Conservation (phyloP, 306 rosid genomes). For the Prinsepia uniflora region DNA sequence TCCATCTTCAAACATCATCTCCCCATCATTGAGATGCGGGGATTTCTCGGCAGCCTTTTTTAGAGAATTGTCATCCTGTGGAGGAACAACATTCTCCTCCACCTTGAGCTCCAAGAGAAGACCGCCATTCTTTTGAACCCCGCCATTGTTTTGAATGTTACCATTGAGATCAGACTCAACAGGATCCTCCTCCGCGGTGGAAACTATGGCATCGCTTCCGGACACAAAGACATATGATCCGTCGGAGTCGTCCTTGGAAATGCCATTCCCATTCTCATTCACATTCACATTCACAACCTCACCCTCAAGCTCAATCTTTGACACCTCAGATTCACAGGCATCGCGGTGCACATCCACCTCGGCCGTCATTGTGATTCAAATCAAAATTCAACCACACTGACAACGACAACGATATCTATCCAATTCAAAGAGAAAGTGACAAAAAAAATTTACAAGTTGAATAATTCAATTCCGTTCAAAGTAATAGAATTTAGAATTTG, state of each 20-base stretch:
- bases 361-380: conserved; percentile 42
- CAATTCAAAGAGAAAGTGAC: not conserved
- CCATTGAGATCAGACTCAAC: conserved; percentile 38
- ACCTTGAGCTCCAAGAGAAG: not conserved
- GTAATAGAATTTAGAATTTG: not conserved
- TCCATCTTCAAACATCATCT: conserved; percentile 7
- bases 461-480: not conserved
- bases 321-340: conserved; percentile 38
- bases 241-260: conserved; percentile 33
- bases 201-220: conserved; percentile 24
- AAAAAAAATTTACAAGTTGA: not conserved
- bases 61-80: not conserved
- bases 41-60: not conserved
- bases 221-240: conserved; percentile 37
- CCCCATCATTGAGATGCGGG: not conserved
- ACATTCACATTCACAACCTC: too few species aligned
- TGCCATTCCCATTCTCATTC: conserved; percentile 11
- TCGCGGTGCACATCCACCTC: conserved; percentile 46
- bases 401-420: conserved; percentile 17
- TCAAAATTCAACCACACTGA: conserved; percentile 1
- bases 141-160: not conserved
- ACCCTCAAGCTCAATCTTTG: conserved; percentile 20
- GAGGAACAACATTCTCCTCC: not conserved
- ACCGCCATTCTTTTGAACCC: not conserved
- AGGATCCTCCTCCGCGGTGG: conserved; percentile 9